Evolutionary conservation across 257 asterid genomes (phyloP).

Genomic region (Gardenia jasminoides): DNA sequence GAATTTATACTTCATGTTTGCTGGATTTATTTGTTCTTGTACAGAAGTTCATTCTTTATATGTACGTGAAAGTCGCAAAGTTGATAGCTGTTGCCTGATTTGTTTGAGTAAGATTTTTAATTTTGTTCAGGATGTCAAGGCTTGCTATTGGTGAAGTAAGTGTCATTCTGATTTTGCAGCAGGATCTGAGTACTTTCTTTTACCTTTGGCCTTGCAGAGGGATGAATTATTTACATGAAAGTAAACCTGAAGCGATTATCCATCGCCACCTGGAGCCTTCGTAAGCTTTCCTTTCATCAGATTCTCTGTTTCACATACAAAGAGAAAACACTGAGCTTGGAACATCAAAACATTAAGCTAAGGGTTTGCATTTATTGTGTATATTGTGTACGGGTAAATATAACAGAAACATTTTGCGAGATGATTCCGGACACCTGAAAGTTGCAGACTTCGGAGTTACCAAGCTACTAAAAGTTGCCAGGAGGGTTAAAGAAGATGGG

Average conservation of each 20-base stretch:
- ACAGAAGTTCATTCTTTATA: not conserved
- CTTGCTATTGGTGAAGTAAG: not conserved
- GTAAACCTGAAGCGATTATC: constrained; percentile 79
- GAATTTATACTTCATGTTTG: not conserved
- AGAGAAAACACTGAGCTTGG: not conserved
- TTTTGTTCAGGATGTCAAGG: not conserved
- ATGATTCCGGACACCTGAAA: constrained; percentile 93
- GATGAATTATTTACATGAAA: constrained; percentile 86
- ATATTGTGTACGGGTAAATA: constrained; percentile 17
- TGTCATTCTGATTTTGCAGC: not conserved
- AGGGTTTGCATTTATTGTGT: not conserved
- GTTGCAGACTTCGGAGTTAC: constrained; percentile 97
- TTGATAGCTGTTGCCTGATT: not conserved
- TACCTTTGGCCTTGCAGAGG: constrained; percentile 60
- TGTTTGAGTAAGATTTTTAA: not conserved
- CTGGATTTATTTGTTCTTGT: not conserved
- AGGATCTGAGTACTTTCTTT: not conserved
- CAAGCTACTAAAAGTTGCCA: constrained; percentile 77
- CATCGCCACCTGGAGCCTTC: constrained; percentile 97
- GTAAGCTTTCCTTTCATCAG: constrained; percentile 44
- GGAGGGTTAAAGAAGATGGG: constrained; percentile 65
- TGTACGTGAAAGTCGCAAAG: not conserved
- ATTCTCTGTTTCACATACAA: constrained; percentile 7
- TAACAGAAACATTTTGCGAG: constrained; percentile 88
- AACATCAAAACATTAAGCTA: not conserved